Conservation (phyloP, 2,329 filamentous ascomycete species). For the Sarocladium kiliense region DNA sequence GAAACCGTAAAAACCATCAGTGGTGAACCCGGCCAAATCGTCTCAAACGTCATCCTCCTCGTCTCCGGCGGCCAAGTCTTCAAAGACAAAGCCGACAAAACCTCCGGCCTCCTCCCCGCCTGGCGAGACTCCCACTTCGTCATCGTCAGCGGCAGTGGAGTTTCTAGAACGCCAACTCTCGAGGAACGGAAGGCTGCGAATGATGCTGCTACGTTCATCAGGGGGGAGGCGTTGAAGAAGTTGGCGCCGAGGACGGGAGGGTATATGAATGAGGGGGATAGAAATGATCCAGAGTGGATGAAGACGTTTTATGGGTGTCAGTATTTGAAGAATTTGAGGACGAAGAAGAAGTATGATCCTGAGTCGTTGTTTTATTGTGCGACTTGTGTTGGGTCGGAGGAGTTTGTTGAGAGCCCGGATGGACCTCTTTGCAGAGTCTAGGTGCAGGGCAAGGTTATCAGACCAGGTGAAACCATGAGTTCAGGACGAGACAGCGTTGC, state of each 20-base stretch:
- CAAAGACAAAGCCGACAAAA: constrained; percentile 18
- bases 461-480: no score
- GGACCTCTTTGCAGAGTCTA: constrained; percentile 15
- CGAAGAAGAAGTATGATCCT: constrained; percentile 30
- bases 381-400: constrained; percentile 33
- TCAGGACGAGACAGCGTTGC: no score
- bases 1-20: constrained; percentile 21
- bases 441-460: no score
- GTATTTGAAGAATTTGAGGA: constrained; percentile 22
- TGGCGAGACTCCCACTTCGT: constrained; percentile 20
- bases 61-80: constrained; percentile 25
- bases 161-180: constrained; percentile 13
- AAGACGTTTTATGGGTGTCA: constrained; percentile 29
- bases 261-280: constrained; percentile 38
- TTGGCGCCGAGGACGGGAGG: constrained; percentile 33
- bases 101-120: constrained; percentile 22
- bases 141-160: constrained; percentile 15
- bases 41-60: constrained; percentile 20
- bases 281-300: constrained; percentile 25
- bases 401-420: constrained; percentile 19
- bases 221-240: constrained; percentile 23
- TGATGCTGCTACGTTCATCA: constrained; percentile 23
- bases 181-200: constrained; percentile 15
- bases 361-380: constrained; percentile 28
- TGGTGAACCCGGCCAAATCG: constrained; percentile 17